These are phyloP conservation scores for Phytophthora constricta DNA, from an alignment of 352 stramenopile genomes.

Conservation along the genomic window DNA sequence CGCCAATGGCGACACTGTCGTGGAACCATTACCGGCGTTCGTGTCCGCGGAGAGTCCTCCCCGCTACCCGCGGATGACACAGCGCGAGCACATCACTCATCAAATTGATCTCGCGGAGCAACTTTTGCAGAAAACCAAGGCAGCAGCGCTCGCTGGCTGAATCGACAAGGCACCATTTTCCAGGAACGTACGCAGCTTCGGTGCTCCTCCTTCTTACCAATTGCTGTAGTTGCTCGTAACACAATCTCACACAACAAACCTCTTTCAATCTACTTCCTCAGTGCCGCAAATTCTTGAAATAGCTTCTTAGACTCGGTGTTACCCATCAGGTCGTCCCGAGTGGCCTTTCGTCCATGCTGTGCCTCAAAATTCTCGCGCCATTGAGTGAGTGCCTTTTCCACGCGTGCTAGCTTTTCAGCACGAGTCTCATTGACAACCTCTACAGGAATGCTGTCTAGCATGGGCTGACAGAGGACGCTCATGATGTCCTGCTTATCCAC, in stretches of 20 bases:
- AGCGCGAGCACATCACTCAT: slow-evolving; percentile 65
- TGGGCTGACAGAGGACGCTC: slow-evolving; percentile 87
- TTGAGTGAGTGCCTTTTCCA: slow-evolving; percentile 63
- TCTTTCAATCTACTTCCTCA: slow-evolving; percentile 61
- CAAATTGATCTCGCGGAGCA: slow-evolving; percentile 62
- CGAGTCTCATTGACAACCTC: slow-evolving; percentile 60
- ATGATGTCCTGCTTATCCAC: slow-evolving; percentile 79
- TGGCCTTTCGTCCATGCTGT: slow-evolving; percentile 56
- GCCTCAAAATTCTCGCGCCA: slow-evolving; percentile 77
- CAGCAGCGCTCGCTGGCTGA: slow-evolving; percentile 41
- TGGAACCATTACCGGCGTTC: slow-evolving; percentile 70
- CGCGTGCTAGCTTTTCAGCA: slow-evolving; percentile 56
- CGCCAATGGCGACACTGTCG: slow-evolving; percentile 70
- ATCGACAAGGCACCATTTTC: background rate
- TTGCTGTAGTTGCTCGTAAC: slow-evolving; percentile 8
- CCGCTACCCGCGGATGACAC: slow-evolving; percentile 70
- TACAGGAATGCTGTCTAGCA: slow-evolving; percentile 65
- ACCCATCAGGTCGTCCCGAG: slow-evolving; percentile 70
- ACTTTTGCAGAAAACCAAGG: slow-evolving; percentile 68
- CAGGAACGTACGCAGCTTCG: background rate
- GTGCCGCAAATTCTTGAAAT: slow-evolving; percentile 72
- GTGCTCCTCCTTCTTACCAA: too few relatives aligned
- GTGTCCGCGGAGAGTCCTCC: slow-evolving; percentile 52
- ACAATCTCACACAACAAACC: background rate
- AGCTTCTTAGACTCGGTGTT: slow-evolving; percentile 63